Evolutionary conservation across 306 rosid species (phyloP), one percentile per base, ranked within the genome.

Genomic region (Sophora flavescens): DNA sequence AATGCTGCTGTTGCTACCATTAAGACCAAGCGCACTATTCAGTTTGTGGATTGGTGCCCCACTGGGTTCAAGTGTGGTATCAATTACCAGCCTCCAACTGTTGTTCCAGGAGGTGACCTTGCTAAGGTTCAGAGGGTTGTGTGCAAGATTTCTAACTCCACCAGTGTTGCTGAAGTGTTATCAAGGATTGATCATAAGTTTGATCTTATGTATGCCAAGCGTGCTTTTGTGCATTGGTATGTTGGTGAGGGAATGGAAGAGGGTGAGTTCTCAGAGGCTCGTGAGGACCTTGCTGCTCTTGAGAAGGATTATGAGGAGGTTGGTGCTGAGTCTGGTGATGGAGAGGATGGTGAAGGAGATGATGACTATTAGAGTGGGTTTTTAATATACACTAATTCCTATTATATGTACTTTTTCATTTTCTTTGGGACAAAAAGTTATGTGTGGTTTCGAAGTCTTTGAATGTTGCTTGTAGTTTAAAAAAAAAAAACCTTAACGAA

Each of bases 171-270:
- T 1, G 97, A 93, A 84, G 97, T 93, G 58, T 93, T 93, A 63
- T 90, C 96, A 0, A 85, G 97, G 75, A 93, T 93, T 71, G 97
- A 93, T 68, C 91, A 86, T 68, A 93, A 93, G 83, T 93, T 93
- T 47, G 97, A 93, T 78, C 86, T 93, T 14, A 93, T 93, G 97
- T 93, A 93, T 50, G 96, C 97, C 6, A 93, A 93, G 87, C 88
- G 97, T 30, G 97, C 97, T n/a, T 93, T 93, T 16, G 97, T 93
- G 59, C 97, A 93, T 65, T 93, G 97, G 97, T 93, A 93, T 30
- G 97, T 93, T 0, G 96, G 97, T 74, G 97, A 93, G 85, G 97
- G 97, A 1, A 93, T 93, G 97, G 98, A 93, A 79, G 97, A 92
- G 83, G 98, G 98, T 17, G 98, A 93, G 78, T 93, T 93, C 86